Evolutionary conservation across 768 basidiomycete genomes (phyloP).

Genomic region (Tylopilus subfusipes): DNA sequence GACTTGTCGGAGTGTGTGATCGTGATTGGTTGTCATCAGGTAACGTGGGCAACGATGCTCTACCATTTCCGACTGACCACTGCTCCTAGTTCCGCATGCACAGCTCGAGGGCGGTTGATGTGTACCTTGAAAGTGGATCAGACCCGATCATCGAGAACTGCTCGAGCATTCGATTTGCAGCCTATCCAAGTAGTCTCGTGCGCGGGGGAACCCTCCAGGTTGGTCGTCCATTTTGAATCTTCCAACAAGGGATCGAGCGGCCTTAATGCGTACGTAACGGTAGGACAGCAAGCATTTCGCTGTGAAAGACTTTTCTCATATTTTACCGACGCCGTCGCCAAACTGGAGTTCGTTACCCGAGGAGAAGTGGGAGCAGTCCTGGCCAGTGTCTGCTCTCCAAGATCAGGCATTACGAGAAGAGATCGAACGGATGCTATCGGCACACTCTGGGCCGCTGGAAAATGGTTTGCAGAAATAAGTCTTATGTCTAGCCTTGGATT

Average conservation of each 20-base stretch:
- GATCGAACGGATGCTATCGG: slow-evolving; percentile 18
- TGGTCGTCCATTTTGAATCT: neutral
- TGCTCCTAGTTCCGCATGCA: slow-evolving; percentile 81
- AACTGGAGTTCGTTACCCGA: slow-evolving; percentile 49
- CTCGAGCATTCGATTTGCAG: slow-evolving; percentile 54
- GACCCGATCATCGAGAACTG: slow-evolving; percentile 83
- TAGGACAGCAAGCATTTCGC: slow-evolving; percentile 40
- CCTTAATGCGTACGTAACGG: neutral
- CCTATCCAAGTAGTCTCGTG: slow-evolving; percentile 48
- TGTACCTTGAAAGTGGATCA: slow-evolving; percentile 65
- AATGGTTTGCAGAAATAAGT: neutral
- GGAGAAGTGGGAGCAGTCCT: slow-evolving; percentile 13
- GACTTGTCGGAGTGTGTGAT: slow-evolving; percentile 59
- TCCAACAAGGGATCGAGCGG: neutral
- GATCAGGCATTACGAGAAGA: slow-evolving; percentile 14
- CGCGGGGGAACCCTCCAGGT: slow-evolving; percentile 9
- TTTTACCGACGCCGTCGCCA: slow-evolving; percentile 70
- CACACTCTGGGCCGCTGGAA: neutral
- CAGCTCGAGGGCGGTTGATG: slow-evolving; percentile 56
- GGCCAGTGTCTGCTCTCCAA: slow-evolving; percentile 22
- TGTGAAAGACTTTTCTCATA: slow-evolving; percentile 86
- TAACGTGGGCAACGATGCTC: slow-evolving; percentile 27
- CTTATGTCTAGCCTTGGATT: neutral
- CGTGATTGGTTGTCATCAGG: slow-evolving; percentile 81
- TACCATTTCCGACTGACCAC: neutral